phyloP scores from a whole-genome alignment of 768 basidiomycete species.

The Hortiboletus campestris region DNA sequence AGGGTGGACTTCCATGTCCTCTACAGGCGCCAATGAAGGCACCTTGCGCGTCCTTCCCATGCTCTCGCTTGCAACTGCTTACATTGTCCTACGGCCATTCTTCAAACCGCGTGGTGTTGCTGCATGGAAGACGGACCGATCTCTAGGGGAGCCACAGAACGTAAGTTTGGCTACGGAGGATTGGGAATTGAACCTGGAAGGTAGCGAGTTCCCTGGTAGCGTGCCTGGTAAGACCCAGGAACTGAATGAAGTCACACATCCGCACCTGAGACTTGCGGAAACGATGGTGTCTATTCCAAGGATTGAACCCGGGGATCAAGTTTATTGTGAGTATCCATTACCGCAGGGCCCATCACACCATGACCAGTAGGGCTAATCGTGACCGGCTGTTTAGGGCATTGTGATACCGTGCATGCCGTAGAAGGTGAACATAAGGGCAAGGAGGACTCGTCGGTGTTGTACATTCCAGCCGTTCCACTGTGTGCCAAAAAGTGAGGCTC shows the following conservation, averaged over 20 bases:
- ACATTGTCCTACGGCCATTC: constrained; percentile 64
- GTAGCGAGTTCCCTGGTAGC: constrained; percentile 53
- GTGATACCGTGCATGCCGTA: constrained; percentile 56
- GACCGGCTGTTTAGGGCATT: constrained; percentile 40
- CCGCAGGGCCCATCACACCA: background rate
- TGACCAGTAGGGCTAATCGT: background rate
- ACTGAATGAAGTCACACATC: constrained; percentile 54
- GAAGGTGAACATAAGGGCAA: constrained; percentile 46
- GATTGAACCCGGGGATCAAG: constrained; percentile 64
- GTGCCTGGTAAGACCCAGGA: constrained; percentile 55
- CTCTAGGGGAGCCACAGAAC: constrained; percentile 17
- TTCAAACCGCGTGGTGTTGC: constrained; percentile 42
- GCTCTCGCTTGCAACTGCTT: constrained; percentile 54
- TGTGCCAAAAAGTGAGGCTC: constrained; percentile 45
- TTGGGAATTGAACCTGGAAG: constrained; percentile 56
- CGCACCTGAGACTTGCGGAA: constrained; percentile 53
- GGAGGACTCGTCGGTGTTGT: constrained; percentile 53
- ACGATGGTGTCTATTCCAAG: constrained; percentile 59
- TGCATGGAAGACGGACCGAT: background rate
- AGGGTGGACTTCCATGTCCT: constrained; percentile 55
- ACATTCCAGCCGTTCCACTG: constrained; percentile 54
- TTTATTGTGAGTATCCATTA: constrained; percentile 43
- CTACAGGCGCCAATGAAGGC: constrained; percentile 57
- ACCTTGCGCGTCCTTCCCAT: constrained; percentile 63
- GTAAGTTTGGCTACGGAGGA: constrained; percentile 42